Evolutionary conservation across 139 green algal genomes (phyloP).

Genomic region (Chlorella sp.): DNA sequence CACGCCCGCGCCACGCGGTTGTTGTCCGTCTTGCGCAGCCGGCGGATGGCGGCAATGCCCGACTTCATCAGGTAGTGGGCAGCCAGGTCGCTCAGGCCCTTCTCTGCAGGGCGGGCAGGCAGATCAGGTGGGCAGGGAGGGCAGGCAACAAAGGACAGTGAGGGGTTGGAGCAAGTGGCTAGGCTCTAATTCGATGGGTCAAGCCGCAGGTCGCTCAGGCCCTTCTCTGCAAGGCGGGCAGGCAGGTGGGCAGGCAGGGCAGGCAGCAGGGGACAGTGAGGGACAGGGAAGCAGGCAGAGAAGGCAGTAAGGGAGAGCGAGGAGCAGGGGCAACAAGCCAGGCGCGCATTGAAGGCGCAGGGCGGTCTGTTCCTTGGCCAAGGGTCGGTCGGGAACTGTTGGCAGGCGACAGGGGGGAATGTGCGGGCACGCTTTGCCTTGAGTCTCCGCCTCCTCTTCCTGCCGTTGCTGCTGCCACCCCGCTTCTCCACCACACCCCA

Average conservation of each 20-base stretch:
- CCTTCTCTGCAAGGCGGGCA: slow-evolving; percentile 89
- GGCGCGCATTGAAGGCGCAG: no score
- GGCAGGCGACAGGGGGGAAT: no score
- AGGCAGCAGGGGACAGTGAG: no score
- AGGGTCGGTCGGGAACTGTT: no score
- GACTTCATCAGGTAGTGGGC: slow-evolving; percentile 93
- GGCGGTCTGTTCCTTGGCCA: no score
- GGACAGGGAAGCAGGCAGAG: not conserved
- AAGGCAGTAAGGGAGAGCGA: not conserved
- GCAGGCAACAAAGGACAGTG: not conserved
- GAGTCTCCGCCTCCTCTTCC: no score
- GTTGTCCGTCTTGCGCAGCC: slow-evolving; percentile 99
- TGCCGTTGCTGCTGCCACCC: no score
- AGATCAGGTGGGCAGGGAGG: not conserved
- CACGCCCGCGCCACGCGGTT: slow-evolving; percentile 95
- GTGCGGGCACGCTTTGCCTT: no score
- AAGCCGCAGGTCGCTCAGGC: slow-evolving; percentile 92
- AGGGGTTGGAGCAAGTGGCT: not conserved
- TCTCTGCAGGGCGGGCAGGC: slow-evolving; percentile 66
- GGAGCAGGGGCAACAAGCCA: no score
- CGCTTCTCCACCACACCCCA: no score
- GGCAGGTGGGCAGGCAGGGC: not conserved
- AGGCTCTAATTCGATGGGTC: slow-evolving; percentile 4
- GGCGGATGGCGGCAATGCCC: slow-evolving; percentile 93
- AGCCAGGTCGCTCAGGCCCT: slow-evolving; percentile 95